Conservation (phyloP, 371 early-diverging fungal genomes). For the Mortierella sp. region DNA sequence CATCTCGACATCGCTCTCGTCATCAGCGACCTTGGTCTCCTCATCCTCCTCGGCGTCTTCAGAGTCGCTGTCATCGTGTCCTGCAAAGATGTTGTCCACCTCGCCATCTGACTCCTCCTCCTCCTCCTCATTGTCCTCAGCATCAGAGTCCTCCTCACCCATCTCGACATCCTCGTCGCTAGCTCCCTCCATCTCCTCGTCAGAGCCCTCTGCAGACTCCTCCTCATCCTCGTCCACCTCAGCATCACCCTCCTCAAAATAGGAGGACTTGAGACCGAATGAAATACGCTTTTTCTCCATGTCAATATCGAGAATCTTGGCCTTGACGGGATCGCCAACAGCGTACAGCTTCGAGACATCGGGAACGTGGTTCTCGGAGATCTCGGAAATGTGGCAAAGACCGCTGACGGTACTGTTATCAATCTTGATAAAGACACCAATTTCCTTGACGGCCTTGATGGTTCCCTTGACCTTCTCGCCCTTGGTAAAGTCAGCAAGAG, state of each 20-base stretch:
- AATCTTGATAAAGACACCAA: slow-evolving; percentile 81
- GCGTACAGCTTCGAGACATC: slow-evolving; percentile 68
- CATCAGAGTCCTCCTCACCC: slow-evolving; percentile 59
- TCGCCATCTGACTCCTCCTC: slow-evolving; percentile 58
- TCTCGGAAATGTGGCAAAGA: slow-evolving; percentile 81
- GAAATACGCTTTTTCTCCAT: slow-evolving; percentile 71
- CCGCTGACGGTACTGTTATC: slow-evolving; percentile 74
- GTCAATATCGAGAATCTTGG: slow-evolving; percentile 76
- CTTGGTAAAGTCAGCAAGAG: slow-evolving; percentile 64
- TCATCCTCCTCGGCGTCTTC: slow-evolving; percentile 65
- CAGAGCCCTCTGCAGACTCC: slow-evolving; percentile 44
- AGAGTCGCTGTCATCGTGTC: slow-evolving; percentile 60
- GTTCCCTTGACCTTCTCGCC: slow-evolving; percentile 80
- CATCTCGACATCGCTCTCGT: slow-evolving; percentile 66
- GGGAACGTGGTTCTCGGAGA: slow-evolving; percentile 64
- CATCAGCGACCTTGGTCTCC: slow-evolving; percentile 48
- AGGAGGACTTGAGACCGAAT: slow-evolving; percentile 83
- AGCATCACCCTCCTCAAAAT: slow-evolving; percentile 73
- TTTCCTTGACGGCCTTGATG: slow-evolving; percentile 72
- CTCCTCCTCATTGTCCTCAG: slow-evolving; percentile 56
- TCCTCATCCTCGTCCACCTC: slow-evolving; percentile 61
- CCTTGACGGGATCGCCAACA: slow-evolving; percentile 83
- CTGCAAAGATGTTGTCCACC: slow-evolving; percentile 55
- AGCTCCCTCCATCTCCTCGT: slow-evolving; percentile 42
- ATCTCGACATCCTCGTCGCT: slow-evolving; percentile 52